These are phyloP conservation scores for Candida khao-thaluensis DNA, from an alignment of 805 yeast genomes.

Conservation along the genomic window DNA sequence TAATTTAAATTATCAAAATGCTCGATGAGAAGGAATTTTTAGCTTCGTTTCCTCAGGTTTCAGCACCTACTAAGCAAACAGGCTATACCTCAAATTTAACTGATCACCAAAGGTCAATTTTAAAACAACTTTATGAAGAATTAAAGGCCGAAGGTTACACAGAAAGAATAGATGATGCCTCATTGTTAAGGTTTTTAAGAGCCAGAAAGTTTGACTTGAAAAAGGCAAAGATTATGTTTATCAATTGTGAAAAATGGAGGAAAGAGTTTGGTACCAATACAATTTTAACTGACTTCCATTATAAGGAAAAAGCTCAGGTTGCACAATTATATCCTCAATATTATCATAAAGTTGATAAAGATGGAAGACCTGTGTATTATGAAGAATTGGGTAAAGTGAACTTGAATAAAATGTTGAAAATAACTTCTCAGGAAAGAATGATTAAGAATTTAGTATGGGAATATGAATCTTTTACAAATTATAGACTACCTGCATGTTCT, in stretches of 20 bases:
- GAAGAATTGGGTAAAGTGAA: conserved; percentile 94
- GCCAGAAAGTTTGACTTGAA: conserved; percentile 91
- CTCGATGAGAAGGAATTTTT: conserved; percentile 36
- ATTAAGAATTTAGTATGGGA: conserved; percentile 95
- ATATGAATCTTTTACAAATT: conserved; percentile 82
- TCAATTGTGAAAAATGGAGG: conserved; percentile 90
- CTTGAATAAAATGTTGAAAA: conserved; percentile 84
- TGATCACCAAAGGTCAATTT: conserved; percentile 58
- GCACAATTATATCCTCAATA: conserved; percentile 93
- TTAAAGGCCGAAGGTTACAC: conserved; percentile 65
- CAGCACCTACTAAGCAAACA: conserved; percentile 58
- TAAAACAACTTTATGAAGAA: conserved; percentile 56
- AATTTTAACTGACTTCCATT: conserved; percentile 81
- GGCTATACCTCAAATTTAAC: conserved; percentile 85
- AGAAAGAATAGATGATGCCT: conserved; percentile 84
- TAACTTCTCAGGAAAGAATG: conserved; percentile 96
- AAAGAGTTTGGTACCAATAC: conserved; percentile 82
- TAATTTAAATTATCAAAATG: too few species aligned
- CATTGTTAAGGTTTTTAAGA: conserved; percentile 79
- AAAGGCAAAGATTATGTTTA: conserved; percentile 79
- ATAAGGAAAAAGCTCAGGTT: conserved; percentile 88
- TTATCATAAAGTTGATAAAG: conserved; percentile 95
- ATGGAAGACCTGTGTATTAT: conserved; percentile 93
- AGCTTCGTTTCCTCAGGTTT: conserved; percentile 68
- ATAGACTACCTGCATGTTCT: conserved; percentile 92